phyloP scores from a whole-genome alignment of 2,329 filamentous ascomycete species.

The Knoxdaviesia capensis region DNA sequence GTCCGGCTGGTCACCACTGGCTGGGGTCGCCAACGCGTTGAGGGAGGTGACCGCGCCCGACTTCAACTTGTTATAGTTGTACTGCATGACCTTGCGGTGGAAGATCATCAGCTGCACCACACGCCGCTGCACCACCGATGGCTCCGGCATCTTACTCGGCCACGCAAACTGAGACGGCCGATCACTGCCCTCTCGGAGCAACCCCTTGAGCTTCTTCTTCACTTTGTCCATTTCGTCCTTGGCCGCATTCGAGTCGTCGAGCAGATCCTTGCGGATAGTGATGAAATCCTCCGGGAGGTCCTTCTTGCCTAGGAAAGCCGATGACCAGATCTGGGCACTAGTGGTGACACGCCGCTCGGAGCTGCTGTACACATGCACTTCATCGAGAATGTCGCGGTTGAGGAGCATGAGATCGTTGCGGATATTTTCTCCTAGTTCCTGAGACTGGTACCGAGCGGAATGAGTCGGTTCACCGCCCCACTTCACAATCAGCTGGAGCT shows the following conservation, averaged over 20 bases:
- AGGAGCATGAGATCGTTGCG: slow-evolving; percentile 82
- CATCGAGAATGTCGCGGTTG: slow-evolving; percentile 78
- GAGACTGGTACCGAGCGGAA: slow-evolving; percentile 85
- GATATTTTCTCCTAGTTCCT: slow-evolving; percentile 90
- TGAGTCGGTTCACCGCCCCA: slow-evolving; percentile 98
- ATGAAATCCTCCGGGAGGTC: slow-evolving; percentile 75
- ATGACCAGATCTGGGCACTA: slow-evolving; percentile 89
- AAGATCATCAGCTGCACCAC: slow-evolving; percentile 97
- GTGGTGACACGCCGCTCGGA: slow-evolving; percentile 89
- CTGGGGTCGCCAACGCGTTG: slow-evolving; percentile 27
- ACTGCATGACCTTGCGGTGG: slow-evolving; percentile 81
- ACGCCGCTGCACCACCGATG: slow-evolving; percentile 74
- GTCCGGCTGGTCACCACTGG: slow-evolving; percentile 1
- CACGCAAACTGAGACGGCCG: slow-evolving; percentile 94
- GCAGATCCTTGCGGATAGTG: slow-evolving; percentile 74
- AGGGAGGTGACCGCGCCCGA: slow-evolving; percentile 44
- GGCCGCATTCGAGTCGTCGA: slow-evolving; percentile 94
- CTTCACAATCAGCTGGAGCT: slow-evolving; percentile 93
- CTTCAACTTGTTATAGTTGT: slow-evolving; percentile 73
- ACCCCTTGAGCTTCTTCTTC: slow-evolving; percentile 94
- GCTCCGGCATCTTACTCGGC: slow-evolving; percentile 87
- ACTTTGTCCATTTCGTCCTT: slow-evolving; percentile 99
- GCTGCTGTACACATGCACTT: slow-evolving; percentile 88
- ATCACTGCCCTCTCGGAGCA: slow-evolving; percentile 80
- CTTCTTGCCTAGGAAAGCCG: slow-evolving; percentile 71